These are phyloP conservation scores for Chrysanthemum lavandulifolium DNA, from an alignment of 129 eudicot species.

Conservation along the genomic window DNA sequence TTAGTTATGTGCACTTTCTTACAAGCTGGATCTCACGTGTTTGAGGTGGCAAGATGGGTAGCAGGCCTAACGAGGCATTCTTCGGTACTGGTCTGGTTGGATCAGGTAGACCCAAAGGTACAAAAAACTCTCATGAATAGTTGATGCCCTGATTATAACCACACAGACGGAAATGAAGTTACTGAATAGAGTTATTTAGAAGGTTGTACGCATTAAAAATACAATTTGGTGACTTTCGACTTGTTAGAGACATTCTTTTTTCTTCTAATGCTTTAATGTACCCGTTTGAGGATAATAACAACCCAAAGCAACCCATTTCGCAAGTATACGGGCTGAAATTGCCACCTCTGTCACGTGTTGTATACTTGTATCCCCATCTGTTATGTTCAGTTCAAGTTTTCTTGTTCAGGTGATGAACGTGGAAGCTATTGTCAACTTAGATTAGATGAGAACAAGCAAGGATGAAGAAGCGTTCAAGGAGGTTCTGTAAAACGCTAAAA, in stretches of 20 bases:
- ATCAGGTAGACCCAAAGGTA: too few relatives aligned
- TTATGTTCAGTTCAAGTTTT: not conserved
- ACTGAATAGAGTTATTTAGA: not conserved
- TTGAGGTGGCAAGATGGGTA: conserved; percentile 4
- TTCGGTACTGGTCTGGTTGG: not conserved
- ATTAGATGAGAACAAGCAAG: not conserved
- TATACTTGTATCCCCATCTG: conserved; percentile 8
- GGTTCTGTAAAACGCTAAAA: not conserved
- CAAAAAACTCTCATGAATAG: not conserved
- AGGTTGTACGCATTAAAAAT: not conserved
- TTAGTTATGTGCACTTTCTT: conserved; percentile 4
- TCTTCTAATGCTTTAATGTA: not conserved
- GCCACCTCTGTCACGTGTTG: not conserved
- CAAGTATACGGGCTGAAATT: not conserved
- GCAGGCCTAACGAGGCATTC: not conserved
- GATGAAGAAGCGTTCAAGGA: not conserved
- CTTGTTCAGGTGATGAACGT: conserved; percentile 93
- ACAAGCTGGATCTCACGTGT: conserved; percentile 12
- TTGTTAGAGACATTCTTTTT: too few relatives aligned
- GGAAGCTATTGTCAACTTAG: conserved; percentile 50
- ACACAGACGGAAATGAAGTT: not conserved
- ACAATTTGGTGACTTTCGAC: too few relatives aligned
- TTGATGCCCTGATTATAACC: not conserved
- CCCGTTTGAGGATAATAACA: not conserved
- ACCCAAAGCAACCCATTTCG: not conserved